phyloP scores from a whole-genome alignment of 495 filamentous ascomycete species.

The Aspergillus baeticus region DNA sequence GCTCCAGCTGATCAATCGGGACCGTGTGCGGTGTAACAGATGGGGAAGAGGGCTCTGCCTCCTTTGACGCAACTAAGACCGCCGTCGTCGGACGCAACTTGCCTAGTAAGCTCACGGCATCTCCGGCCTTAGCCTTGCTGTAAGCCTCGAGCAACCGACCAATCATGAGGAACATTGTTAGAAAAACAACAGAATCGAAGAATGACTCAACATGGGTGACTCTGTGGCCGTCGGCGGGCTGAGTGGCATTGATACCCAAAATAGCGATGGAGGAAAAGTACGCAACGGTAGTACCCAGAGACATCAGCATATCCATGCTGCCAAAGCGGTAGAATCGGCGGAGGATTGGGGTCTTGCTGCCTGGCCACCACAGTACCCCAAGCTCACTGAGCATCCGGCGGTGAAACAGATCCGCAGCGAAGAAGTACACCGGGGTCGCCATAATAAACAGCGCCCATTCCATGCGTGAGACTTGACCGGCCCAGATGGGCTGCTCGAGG shows the following conservation, averaged over 20 bases:
- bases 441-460: conserved; percentile 83
- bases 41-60: background rate
- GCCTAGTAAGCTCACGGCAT: conserved; percentile 76
- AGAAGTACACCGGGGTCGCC: conserved; percentile 86
- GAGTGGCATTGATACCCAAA: conserved; percentile 64
- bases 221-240: conserved; percentile 38
- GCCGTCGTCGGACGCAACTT: conserved; percentile 79
- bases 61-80: conserved; percentile 51
- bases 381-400: conserved; percentile 74
- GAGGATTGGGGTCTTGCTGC: conserved; percentile 70
- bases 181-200: conserved; percentile 91
- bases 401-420: conserved; percentile 84
- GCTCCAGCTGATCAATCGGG: conserved; percentile 70
- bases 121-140: conserved; percentile 86
- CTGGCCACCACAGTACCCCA: conserved; percentile 69
- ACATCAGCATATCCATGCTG: conserved; percentile 94
- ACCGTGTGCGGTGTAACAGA: conserved; percentile 40
- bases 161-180: conserved; percentile 86
- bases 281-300: conserved; percentile 81
- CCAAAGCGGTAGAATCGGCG: conserved; percentile 87
- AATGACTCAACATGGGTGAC: conserved; percentile 54
- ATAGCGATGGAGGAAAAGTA: conserved; percentile 82
- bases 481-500: conserved; percentile 68
- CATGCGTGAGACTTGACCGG: conserved; percentile 67
- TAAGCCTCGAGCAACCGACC: conserved; percentile 82